Percentiles rank a stretch among this genome's conserved stretches.
Evolutionary conservation across 2,329 filamentous ascomycete species (phyloP).

Genomic region (Periconia sp.): DNA sequence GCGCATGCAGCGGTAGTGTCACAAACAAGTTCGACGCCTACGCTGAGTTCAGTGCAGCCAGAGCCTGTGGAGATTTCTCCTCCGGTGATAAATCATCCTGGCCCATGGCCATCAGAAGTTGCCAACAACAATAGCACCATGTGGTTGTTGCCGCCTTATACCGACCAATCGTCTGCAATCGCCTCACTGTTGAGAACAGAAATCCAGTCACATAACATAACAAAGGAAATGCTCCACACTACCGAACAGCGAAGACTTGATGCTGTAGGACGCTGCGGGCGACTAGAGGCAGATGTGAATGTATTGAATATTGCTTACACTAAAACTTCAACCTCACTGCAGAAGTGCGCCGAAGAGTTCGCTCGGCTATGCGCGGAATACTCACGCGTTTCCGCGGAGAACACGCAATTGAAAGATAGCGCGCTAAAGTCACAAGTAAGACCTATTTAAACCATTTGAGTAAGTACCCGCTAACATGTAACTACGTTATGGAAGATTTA

Average conservation of each 20-base stretch:
- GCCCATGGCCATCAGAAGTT: slow-evolving; percentile 10
- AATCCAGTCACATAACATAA: slow-evolving; percentile 16
- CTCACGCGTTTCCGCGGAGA: background rate
- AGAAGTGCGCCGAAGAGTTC: background rate
- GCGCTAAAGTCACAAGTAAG: too few species aligned
- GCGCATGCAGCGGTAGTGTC: too few species aligned
- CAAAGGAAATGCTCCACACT: slow-evolving; percentile 14
- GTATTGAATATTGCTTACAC: background rate
- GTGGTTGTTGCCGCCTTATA: slow-evolving; percentile 12
- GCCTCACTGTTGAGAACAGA: slow-evolving; percentile 10
- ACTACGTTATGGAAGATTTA: too few species aligned
- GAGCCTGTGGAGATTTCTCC: too few species aligned
- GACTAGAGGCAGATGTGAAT: slow-evolving; percentile 1
- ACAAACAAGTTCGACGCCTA: too few species aligned
- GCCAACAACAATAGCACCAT: slow-evolving; percentile 3
- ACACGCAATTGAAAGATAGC: background rate
- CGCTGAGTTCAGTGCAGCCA: too few species aligned
- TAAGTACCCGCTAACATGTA: too few species aligned
- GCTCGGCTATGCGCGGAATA: background rate
- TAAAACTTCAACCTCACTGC: background rate
- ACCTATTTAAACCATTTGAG: too few species aligned
- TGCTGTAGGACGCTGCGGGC: slow-evolving; percentile 6
- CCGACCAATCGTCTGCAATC: slow-evolving; percentile 15
- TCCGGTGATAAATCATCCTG: too few species aligned
- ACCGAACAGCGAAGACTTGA: slow-evolving; percentile 13